Evolutionary conservation across 2,329 filamentous ascomycete genomes (phyloP).

Genomic region (Seiridium unicorne): DNA sequence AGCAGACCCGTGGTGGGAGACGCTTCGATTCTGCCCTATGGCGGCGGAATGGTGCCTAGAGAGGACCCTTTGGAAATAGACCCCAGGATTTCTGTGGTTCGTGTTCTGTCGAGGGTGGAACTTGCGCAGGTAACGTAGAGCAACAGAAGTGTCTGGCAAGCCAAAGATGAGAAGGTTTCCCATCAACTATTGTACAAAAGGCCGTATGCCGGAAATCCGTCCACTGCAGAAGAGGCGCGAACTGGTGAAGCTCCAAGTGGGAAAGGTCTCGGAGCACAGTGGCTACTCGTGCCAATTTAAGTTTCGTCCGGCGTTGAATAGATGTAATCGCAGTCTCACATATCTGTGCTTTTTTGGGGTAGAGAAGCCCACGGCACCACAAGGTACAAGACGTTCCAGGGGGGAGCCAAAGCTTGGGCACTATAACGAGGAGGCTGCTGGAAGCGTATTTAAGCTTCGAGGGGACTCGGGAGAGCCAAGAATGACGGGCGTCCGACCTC

Average conservation of each 20-base stretch:
- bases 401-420: background rate
- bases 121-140: background rate
- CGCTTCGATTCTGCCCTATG: background rate
- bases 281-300: background rate
- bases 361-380: background rate
- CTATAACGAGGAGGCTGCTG: background rate
- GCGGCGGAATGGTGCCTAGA: background rate
- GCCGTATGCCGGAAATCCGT: background rate
- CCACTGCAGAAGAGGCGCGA: background rate
- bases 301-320: background rate
- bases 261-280: constrained; percentile 1
- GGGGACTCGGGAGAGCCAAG: background rate
- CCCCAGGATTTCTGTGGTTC: background rate
- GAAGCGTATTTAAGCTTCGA: constrained; percentile 3
- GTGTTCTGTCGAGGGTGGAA: background rate
- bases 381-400: constrained; percentile 2
- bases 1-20: too few relatives aligned
- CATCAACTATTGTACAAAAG: constrained; percentile 1
- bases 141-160: background rate
- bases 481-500: background rate
- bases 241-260: background rate
- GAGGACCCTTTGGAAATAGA: background rate
- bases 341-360: constrained; percentile 2
- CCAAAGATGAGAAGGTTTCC: background rate
- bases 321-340: constrained; percentile 1